Conservation (phyloP, 2,329 filamentous ascomycete genomes). For the Amphichorda felina region DNA sequence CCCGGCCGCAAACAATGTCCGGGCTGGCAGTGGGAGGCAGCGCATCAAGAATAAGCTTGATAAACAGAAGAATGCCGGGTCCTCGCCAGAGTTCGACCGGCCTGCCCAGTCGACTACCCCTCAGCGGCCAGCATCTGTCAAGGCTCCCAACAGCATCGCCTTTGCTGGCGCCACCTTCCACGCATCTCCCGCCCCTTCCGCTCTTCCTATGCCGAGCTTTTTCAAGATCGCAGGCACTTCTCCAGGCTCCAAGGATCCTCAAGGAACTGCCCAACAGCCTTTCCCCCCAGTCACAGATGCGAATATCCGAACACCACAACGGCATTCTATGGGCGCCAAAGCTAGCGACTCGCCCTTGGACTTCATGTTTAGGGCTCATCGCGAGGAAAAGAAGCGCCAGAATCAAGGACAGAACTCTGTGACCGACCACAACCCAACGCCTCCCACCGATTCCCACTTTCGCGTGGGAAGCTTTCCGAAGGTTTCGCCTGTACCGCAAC, state of each 20-base stretch:
- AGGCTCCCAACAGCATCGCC: slow-evolving; percentile 38
- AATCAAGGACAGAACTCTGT: too few relatives aligned
- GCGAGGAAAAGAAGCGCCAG: slow-evolving; percentile 59
- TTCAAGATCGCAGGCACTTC: slow-evolving; percentile 62
- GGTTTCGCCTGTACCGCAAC: slow-evolving; percentile 5
- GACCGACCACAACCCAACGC: not conserved
- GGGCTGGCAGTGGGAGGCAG: slow-evolving; percentile 12
- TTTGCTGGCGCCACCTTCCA: slow-evolving; percentile 95
- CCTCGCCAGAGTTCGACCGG: slow-evolving; percentile 29
- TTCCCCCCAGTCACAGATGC: slow-evolving; percentile 41
- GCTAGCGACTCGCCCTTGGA: slow-evolving; percentile 60
- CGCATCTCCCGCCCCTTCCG: slow-evolving; percentile 82
- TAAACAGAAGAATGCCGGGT: slow-evolving; percentile 10
- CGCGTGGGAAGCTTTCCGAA: slow-evolving; percentile 5
- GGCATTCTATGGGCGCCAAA: slow-evolving; percentile 5
- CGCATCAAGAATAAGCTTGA: slow-evolving; percentile 9
- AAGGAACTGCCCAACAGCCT: slow-evolving; percentile 18
- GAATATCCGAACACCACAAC: slow-evolving; percentile 31
- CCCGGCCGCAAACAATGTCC: slow-evolving; percentile 14
- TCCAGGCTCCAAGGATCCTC: slow-evolving; percentile 14
- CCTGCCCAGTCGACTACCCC: slow-evolving; percentile 24
- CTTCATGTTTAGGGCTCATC: slow-evolving; percentile 79
- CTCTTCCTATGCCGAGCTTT: slow-evolving; percentile 84
- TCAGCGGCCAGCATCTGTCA: slow-evolving; percentile 27
- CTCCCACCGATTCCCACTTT: not conserved